Base-by-base conservation (phyloP, 306 rosid species). In the Neltuma alba region DNA sequence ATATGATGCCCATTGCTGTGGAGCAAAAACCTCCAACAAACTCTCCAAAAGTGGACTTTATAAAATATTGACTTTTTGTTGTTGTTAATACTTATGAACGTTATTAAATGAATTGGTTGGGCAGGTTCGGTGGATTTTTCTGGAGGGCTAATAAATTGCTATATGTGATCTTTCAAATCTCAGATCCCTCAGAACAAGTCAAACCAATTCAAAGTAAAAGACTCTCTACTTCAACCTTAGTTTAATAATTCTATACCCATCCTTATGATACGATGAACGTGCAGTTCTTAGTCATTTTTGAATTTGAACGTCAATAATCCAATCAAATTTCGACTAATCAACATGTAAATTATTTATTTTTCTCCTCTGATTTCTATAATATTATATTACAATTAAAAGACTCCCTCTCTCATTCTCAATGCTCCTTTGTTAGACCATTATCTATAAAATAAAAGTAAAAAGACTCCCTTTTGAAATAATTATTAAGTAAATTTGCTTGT, bases 81-180 rank as follows among this genome's bases (percentile, higher is more conserved):
- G n/a, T n/a, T n/a, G n/a, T n/a, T 37, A 8, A 9, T 52, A 40
- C 28, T 75, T 73, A 36, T 74, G 44, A 40, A 40, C 10, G 13
- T 54, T 9, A 54, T 54, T 81, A 50, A 75, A 72, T 76, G 48
- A 60, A 45, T 45, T 75, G 25, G 83, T 73, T 79, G 71, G 63
- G 77, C 2, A 10, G 27, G 45, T 0, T 14, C 15, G 4, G 27
- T 21, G 66, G 28, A 27, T 61, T 23, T 23, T 50, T 25, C 37
- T 28, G n/a, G 13, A 38, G 4, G 40, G 60, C 38, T 15, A 12
- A 74, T 78, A 33, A n/a, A 58, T 77, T 41, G 31, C 23, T 20
- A 37, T 20, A 41, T 16, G 12, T 7, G 0, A 38, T 18, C 14
- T 38, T 48, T 79, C 44, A 57, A 66, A 13, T 37, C 44, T n/a